Percentiles rank a stretch among this genome's conserved stretches.
phyloP scores from a whole-genome alignment of 495 filamentous ascomycete genomes.

The Aspergillus panamensis region DNA sequence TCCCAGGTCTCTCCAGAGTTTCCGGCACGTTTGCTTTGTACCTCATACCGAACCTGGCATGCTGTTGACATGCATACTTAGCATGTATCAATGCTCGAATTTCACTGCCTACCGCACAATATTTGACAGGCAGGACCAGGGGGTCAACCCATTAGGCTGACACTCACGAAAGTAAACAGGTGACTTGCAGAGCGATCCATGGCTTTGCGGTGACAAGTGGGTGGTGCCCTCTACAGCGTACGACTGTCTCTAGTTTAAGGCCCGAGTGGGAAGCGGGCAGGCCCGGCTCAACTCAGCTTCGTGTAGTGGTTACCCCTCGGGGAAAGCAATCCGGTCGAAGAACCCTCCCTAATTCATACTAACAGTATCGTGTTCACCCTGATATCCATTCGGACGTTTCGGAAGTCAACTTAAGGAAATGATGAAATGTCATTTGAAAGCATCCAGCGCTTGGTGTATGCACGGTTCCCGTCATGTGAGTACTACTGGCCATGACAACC shows the following conservation, averaged over 20 bases:
- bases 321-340: background rate
- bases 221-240: background rate
- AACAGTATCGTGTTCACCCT: slow-evolving; percentile 28
- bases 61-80: slow-evolving; percentile 9
- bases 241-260: background rate
- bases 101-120: slow-evolving; percentile 6
- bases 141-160: background rate
- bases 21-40: slow-evolving; percentile 13
- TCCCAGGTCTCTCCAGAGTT: slow-evolving; percentile 14
- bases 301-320: background rate
- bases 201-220: slow-evolving; percentile 30
- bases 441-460: slow-evolving; percentile 18
- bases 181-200: slow-evolving; percentile 11
- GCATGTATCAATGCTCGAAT: slow-evolving; percentile 5
- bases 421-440: slow-evolving; percentile 19
- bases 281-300: too few relatives aligned
- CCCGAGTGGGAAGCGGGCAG: background rate
- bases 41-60: slow-evolving; percentile 3
- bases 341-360: slow-evolving; percentile 8
- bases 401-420: slow-evolving; percentile 21
- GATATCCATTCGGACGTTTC: slow-evolving; percentile 42
- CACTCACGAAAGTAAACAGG: background rate
- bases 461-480: slow-evolving; percentile 24
- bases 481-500: slow-evolving; percentile 13
- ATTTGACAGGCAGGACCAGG: background rate